Evolutionary conservation across 148 eudicot species (phyloP).

Genomic region (Simmondsia chinensis): DNA sequence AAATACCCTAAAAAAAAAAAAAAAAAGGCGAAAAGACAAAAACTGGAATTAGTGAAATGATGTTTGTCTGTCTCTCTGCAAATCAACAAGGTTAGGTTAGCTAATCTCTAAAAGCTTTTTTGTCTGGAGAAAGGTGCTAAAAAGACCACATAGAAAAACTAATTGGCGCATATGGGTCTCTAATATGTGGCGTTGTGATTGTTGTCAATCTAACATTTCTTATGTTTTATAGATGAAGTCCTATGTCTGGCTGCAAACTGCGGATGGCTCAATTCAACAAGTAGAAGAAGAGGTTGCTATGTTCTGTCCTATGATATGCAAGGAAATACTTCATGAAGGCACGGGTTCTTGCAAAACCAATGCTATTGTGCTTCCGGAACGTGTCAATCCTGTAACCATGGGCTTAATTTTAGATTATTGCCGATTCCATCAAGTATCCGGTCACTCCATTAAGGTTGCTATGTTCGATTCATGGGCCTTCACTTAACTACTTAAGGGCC

Average conservation of each 20-base stretch:
- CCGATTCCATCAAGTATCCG: conserved; percentile 74
- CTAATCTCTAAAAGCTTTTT: too few relatives aligned
- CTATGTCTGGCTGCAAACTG: conserved; percentile 80
- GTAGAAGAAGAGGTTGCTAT: conserved; percentile 89
- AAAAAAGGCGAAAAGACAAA: too few relatives aligned
- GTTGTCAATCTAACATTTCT: not conserved
- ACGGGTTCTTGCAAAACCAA: conserved; percentile 70
- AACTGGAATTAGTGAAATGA: too few relatives aligned
- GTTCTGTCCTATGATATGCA: conserved; percentile 73
- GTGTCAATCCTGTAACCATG: conserved; percentile 56
- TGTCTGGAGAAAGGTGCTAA: not conserved
- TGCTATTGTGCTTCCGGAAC: conserved; percentile 73
- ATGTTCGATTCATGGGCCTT: too few relatives aligned
- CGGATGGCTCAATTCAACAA: conserved; percentile 76
- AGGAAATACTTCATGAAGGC: conserved; percentile 69
- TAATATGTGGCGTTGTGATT: not conserved
- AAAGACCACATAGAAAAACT: not conserved
- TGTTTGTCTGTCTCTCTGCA: too few relatives aligned
- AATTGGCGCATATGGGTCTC: not conserved
- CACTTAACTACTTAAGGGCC: too few relatives aligned
- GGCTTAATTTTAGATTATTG: conserved; percentile 70
- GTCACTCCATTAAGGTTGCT: conserved; percentile 85
- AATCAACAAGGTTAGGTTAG: too few relatives aligned
- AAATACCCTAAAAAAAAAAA: too few relatives aligned
- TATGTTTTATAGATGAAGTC: conserved; percentile 48